Percentiles rank a stretch among this genome's conserved stretches.
These are phyloP conservation scores for Saccharomyces jurei DNA, from an alignment of 805 yeast genomes.

Conservation along the genomic window DNA sequence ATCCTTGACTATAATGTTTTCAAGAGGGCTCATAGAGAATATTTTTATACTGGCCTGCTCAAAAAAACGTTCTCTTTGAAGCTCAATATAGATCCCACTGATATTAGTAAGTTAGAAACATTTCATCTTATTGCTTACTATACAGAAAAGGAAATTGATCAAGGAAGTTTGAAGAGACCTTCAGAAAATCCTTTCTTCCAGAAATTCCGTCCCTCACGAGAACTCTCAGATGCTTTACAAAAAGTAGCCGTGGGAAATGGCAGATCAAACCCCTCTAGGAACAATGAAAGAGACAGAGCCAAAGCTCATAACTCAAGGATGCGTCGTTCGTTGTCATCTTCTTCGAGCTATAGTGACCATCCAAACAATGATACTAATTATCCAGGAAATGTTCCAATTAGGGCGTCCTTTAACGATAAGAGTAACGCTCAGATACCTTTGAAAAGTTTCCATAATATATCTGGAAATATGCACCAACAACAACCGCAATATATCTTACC, in stretches of 20 bases:
- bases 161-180: constrained; percentile 49
- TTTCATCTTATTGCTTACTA: constrained; percentile 49
- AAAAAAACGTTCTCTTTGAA: neutral
- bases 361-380: neutral
- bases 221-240: constrained; percentile 46
- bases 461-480: constrained; percentile 10
- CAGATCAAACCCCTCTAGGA: constrained; percentile 1
- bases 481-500: constrained; percentile 2
- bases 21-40: neutral
- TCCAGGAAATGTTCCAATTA: neutral
- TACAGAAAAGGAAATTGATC: constrained; percentile 58
- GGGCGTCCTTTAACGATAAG: neutral
- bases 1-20: neutral
- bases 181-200: constrained; percentile 41
- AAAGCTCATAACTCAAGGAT: constrained; percentile 11
- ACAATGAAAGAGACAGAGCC: constrained; percentile 7
- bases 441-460: neutral
- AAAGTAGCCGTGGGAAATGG: constrained; percentile 52
- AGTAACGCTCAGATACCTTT: neutral
- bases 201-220: constrained; percentile 37
- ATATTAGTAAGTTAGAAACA: neutral
- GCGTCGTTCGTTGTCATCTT: neutral
- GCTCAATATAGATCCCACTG: constrained; percentile 6
- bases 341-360: neutral
- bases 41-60: neutral